Conservation (phyloP, 2,329 filamentous ascomycete species). For the Pyricularia sp. region DNA sequence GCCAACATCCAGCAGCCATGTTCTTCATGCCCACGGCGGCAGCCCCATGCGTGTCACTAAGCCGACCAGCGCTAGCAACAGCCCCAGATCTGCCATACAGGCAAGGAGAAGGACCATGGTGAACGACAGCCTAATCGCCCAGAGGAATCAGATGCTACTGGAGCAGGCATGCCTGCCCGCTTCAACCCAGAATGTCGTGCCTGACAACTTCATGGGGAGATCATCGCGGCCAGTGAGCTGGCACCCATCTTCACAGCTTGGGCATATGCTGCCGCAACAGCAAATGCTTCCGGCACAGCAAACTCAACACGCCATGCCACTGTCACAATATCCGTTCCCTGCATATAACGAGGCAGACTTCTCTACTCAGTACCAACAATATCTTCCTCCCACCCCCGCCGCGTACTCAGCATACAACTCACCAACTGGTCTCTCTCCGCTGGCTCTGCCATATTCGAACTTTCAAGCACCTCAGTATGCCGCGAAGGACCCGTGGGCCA, state of each 20-base stretch:
- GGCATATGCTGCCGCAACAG: conserved; percentile 20
- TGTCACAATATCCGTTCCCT: conserved; percentile 28
- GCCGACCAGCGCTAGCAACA: conserved; percentile 53
- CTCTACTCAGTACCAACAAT: conserved; percentile 15
- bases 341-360: conserved; percentile 30
- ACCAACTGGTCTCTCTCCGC: conserved; percentile 45
- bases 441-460: conserved; percentile 35
- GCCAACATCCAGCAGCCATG: conserved; percentile 34
- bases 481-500: conserved; percentile 27
- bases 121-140: conserved; percentile 35
- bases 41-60: conserved; percentile 52
- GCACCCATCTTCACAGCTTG: conserved; percentile 54
- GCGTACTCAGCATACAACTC: conserved; percentile 51
- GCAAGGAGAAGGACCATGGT: conserved; percentile 47
- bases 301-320: conserved; percentile 20
- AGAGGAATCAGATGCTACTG: conserved; percentile 35
- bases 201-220: conserved; percentile 24
- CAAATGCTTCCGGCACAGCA: conserved; percentile 26
- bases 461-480: conserved; percentile 29
- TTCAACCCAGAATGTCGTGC: conserved; percentile 18
- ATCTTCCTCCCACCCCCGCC: conserved; percentile 41
- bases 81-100: conserved; percentile 47
- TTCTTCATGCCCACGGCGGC: conserved; percentile 15
- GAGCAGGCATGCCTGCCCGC: conserved; percentile 32
- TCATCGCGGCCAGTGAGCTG: conserved; percentile 60